Conservation (phyloP, 371 early-diverging fungal genomes). For the Blakeslea trispora region DNA sequence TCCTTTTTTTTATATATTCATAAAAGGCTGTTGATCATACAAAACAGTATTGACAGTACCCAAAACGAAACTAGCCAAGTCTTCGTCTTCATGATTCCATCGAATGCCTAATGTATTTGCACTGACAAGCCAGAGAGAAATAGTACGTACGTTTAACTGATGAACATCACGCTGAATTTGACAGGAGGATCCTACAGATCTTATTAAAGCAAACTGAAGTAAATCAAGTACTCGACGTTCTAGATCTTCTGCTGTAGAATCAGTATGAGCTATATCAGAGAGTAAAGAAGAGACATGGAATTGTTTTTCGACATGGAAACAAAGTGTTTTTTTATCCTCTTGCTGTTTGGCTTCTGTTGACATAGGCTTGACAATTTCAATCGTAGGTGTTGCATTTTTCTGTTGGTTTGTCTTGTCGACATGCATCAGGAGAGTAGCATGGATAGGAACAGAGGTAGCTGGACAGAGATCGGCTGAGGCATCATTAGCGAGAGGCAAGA, state of each 20-base stretch:
- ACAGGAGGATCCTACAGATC: conserved; percentile 11
- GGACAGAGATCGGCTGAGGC: conserved; percentile 11
- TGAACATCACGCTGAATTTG: conserved; percentile 13
- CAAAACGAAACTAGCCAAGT: conserved; percentile 30
- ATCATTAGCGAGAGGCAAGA: conserved; percentile 10
- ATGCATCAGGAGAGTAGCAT: conserved; percentile 23
- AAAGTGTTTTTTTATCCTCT: conserved; percentile 12
- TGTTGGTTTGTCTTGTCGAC: conserved; percentile 9
- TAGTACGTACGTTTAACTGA: conserved; percentile 21
- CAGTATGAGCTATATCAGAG: conserved; percentile 27
- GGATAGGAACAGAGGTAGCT: conserved; percentile 19
- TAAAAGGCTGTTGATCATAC: conserved; percentile 7
- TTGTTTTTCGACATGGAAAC: conserved; percentile 25
- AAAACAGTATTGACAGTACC: conserved; percentile 26
- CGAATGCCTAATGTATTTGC: conserved; percentile 16
- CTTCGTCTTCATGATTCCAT: conserved; percentile 33
- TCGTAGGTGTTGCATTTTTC: conserved; percentile 9
- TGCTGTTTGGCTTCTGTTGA: conserved; percentile 5
- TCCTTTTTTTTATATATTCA: not conserved
- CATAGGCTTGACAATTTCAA: conserved; percentile 24
- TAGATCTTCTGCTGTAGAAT: conserved; percentile 12
- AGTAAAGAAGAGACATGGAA: conserved; percentile 13
- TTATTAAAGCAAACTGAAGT: conserved; percentile 17
- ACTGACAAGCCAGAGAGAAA: conserved; percentile 14
- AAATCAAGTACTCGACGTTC: conserved; percentile 22